Conservation (phyloP, 495 filamentous ascomycete genomes). For the Penicillium ochrochloron region DNA sequence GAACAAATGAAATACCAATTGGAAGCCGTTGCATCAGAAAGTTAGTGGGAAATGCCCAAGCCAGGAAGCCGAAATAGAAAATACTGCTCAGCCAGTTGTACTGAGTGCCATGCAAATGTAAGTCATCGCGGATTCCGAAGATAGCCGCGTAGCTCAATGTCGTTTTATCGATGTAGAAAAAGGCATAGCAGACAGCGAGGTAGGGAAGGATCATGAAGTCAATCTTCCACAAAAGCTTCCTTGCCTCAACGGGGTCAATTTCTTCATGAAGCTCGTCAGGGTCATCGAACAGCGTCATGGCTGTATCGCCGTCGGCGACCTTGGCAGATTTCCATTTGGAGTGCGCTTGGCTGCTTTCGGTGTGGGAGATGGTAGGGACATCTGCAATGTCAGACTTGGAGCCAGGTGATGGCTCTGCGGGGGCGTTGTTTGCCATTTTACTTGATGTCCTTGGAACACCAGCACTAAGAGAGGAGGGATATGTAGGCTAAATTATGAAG, state of each 20-base stretch:
- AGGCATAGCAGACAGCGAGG: slow-evolving; percentile 62
- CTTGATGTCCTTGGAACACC: background rate
- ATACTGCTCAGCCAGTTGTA: slow-evolving; percentile 56
- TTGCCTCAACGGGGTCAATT: slow-evolving; percentile 54
- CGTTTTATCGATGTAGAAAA: slow-evolving; percentile 66
- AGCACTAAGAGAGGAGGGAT: background rate
- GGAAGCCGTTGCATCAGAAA: slow-evolving; percentile 63
- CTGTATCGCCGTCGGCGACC: slow-evolving; percentile 46
- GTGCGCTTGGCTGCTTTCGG: slow-evolving; percentile 31
- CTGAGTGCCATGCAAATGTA: slow-evolving; percentile 50
- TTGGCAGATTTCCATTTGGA: slow-evolving; percentile 36
- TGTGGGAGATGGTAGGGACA: slow-evolving; percentile 30
- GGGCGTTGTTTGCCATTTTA: slow-evolving; percentile 20
- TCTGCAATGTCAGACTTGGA: slow-evolving; percentile 33
- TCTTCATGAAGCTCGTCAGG: slow-evolving; percentile 49
- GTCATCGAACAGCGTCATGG: slow-evolving; percentile 50
- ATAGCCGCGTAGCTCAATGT: slow-evolving; percentile 63
- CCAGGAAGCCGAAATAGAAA: slow-evolving; percentile 58
- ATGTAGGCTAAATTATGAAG: background rate
- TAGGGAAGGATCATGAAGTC: slow-evolving; percentile 56
- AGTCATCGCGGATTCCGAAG: slow-evolving; percentile 58
- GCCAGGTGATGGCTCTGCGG: slow-evolving; percentile 22
- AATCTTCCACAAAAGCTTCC: slow-evolving; percentile 57
- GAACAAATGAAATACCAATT: slow-evolving; percentile 38
- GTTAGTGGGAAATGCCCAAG: slow-evolving; percentile 55